phyloP scores from a whole-genome alignment of 768 basidiomycete genomes.

The Lactifluus piperatus region DNA sequence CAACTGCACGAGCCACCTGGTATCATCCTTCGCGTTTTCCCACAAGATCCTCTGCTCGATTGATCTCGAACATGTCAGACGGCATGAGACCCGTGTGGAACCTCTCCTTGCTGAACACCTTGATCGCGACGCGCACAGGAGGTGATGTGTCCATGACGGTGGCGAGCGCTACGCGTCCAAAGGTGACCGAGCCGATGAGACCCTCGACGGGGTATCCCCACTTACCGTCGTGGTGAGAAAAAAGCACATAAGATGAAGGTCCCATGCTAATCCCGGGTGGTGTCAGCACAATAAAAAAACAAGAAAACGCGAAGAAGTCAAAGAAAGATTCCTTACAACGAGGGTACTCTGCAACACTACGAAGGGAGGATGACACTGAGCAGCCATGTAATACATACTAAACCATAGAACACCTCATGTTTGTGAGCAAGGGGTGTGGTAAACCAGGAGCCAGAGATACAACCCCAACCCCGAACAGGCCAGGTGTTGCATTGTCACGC shows the following conservation, averaged over 20 bases:
- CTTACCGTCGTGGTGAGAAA: not conserved
- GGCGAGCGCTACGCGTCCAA: constrained; percentile 15
- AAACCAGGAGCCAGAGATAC: too few species aligned
- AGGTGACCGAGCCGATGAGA: constrained; percentile 4
- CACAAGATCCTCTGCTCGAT: constrained; percentile 2
- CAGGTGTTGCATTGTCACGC: too few species aligned
- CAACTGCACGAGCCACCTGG: constrained; percentile 1
- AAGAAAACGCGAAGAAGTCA: too few species aligned
- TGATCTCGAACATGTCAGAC: not conserved
- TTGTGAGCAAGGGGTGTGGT: too few species aligned
- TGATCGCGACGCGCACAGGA: not conserved
- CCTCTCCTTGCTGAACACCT: constrained; percentile 3
- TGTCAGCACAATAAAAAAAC: constrained; percentile 2
- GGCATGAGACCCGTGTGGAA: not conserved
- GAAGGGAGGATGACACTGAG: not conserved
- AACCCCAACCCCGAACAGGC: too few species aligned
- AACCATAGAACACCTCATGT: too few species aligned
- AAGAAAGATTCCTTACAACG: constrained; percentile 1
- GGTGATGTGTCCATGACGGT: not conserved
- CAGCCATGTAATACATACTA: not conserved
- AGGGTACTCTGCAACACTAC: not conserved
- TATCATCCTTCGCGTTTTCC: not conserved
- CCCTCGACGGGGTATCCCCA: constrained; percentile 4
- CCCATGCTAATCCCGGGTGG: not conserved
- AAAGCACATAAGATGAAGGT: not conserved